Conservation (phyloP, 495 filamentous ascomycete species). For the Patellaria atrata region DNA sequence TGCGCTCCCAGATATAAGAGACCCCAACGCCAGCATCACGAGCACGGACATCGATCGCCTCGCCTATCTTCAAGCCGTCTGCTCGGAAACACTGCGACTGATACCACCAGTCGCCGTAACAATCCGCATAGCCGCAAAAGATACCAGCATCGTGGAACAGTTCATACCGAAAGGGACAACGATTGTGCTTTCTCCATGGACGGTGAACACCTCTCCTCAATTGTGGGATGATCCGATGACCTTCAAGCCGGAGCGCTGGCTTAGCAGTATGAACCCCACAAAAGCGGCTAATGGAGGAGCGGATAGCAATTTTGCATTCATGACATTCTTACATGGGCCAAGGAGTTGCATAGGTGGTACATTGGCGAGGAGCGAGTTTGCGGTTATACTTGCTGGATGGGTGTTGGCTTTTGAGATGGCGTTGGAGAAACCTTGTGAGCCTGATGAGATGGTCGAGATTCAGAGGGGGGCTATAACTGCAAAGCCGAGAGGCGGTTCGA, state of each 20-base stretch:
- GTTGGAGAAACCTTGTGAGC: conserved; percentile 24
- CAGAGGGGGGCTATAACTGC: conserved; percentile 26
- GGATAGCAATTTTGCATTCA: conserved; percentile 25
- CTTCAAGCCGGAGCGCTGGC: conserved; percentile 34
- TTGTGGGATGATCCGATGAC: conserved; percentile 28
- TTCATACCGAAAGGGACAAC: conserved; percentile 41
- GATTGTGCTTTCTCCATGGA: conserved; percentile 35
- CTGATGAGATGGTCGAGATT: conserved; percentile 22
- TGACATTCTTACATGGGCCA: conserved; percentile 33
- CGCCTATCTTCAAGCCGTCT: conserved; percentile 46
- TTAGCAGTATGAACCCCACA: conserved; percentile 17
- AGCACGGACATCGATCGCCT: conserved; percentile 38
- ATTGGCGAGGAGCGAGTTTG: conserved; percentile 77
- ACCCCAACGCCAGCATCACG: conserved; percentile 33
- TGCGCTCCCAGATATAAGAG: conserved; percentile 41
- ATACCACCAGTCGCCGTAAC: conserved; percentile 47
- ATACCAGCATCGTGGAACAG: conserved; percentile 48
- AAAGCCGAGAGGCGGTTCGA: conserved; percentile 26
- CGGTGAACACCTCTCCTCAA: conserved; percentile 23
- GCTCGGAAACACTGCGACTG: conserved; percentile 45
- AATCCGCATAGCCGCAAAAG: conserved; percentile 43
- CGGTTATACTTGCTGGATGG: conserved; percentile 59
- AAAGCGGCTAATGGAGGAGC: conserved; percentile 28
- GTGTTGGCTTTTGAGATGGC: conserved; percentile 59
- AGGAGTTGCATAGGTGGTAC: conserved; percentile 39